Evolutionary conservation across 495 filamentous ascomycete species (phyloP).

Genomic region (Hyaloscypha variabilis): DNA sequence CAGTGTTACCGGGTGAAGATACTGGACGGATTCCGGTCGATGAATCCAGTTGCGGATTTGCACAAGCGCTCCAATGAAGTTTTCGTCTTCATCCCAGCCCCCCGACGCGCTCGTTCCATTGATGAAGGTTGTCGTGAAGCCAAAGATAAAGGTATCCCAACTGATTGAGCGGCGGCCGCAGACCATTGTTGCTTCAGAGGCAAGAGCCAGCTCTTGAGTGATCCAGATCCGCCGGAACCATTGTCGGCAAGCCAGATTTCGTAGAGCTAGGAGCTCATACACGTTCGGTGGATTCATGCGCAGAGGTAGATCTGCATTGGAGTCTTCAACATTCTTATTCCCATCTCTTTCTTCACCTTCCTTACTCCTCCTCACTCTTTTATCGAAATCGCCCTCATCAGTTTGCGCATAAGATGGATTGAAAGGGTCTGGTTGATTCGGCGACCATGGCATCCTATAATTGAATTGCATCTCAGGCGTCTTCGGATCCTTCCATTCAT

Average conservation of each 20-base stretch:
- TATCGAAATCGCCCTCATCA: neutral
- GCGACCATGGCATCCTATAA: slow-evolving; percentile 1
- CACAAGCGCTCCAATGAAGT: slow-evolving; percentile 5
- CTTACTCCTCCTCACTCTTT: too few species aligned
- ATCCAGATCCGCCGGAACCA: slow-evolving; percentile 5
- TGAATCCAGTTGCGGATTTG: slow-evolving; percentile 3
- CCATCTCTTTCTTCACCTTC: too few species aligned
- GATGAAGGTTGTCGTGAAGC: neutral
- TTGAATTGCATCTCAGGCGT: slow-evolving; percentile 5
- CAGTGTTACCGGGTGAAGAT: too few species aligned
- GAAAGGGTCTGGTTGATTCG: slow-evolving; percentile 4
- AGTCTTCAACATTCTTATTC: too few species aligned
- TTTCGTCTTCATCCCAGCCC: slow-evolving; percentile 1
- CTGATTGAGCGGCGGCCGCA: slow-evolving; percentile 4
- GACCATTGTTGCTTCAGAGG: slow-evolving; percentile 4
- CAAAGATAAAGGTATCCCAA: slow-evolving; percentile 5
- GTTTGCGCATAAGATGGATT: slow-evolving; percentile 7
- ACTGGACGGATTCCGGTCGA: slow-evolving; percentile 1
- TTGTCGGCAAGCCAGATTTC: slow-evolving; percentile 5
- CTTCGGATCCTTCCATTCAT: slow-evolving; percentile 7
- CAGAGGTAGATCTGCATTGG: too few species aligned
- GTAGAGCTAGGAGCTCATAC: neutral
- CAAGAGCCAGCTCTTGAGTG: slow-evolving; percentile 1
- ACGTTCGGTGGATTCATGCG: too few species aligned
- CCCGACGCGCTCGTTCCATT: slow-evolving; percentile 1